phyloP scores from a whole-genome alignment of 148 eudicot species.

The Talinum fruticosum region DNA sequence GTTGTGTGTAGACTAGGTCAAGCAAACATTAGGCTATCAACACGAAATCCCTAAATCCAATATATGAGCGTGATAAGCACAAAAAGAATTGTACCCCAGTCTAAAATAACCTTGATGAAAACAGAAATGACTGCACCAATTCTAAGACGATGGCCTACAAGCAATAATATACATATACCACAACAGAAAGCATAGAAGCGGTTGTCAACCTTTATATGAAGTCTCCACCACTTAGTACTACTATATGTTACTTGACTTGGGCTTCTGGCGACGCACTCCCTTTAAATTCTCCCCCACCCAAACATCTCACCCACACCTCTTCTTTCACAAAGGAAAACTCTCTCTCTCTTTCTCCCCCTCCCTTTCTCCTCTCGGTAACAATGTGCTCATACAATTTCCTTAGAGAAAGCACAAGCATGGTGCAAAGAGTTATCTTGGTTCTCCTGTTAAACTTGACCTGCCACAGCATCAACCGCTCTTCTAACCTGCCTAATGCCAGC shows the following conservation, averaged over 20 bases:
- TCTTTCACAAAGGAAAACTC: conserved; percentile 13
- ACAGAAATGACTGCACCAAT: background rate
- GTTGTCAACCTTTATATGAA: conserved; percentile 15
- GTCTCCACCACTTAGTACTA: conserved; percentile 19
- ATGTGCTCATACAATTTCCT: conserved; percentile 33
- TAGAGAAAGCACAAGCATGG: conserved; percentile 20
- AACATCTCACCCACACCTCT: conserved; percentile 24
- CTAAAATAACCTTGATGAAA: conserved; percentile 21
- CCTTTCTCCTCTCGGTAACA: background rate
- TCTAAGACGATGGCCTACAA: conserved; percentile 23
- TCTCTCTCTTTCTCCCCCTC: conserved; percentile 2
- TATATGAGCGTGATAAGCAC: background rate
- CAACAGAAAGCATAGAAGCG: conserved; percentile 14
- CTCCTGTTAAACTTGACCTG: conserved; percentile 41
- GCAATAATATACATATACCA: conserved; percentile 14
- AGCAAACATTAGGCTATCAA: background rate
- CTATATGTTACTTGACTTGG: conserved; percentile 32
- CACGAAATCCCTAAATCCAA: background rate
- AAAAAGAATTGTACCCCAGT: conserved; percentile 14
- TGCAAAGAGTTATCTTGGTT: conserved; percentile 39
- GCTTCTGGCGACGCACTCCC: conserved; percentile 23
- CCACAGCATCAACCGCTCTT: conserved; percentile 43
- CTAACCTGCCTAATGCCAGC: conserved; percentile 49
- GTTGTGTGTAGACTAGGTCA: background rate
- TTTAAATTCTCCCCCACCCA: conserved; percentile 36